These are phyloP conservation scores for Phytophthora ramorum DNA, from an alignment of 352 stramenopile genomes.

Conservation along the genomic window DNA sequence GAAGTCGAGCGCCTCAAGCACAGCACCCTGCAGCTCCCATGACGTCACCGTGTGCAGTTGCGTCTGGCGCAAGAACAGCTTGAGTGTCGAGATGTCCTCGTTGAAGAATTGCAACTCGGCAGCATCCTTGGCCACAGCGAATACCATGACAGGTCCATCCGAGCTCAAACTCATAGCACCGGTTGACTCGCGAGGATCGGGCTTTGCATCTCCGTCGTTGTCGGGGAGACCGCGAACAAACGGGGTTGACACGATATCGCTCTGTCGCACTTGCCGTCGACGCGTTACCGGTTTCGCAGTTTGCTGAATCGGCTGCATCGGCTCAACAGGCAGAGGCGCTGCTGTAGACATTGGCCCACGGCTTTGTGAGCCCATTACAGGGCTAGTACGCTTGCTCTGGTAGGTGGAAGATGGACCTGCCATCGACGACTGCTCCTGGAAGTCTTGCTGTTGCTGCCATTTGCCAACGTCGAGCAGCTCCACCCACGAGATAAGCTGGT, in stretches of 20 bases:
- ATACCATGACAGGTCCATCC: conserved; percentile 85
- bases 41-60: conserved; percentile 59
- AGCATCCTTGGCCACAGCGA: conserved; percentile 69
- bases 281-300: conserved; percentile 61
- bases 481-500: conserved; percentile 87
- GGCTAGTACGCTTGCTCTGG: conserved; percentile 34
- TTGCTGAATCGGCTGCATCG: conserved; percentile 68
- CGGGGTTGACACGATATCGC: conserved; percentile 80
- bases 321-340: conserved; percentile 47
- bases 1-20: conserved; percentile 53
- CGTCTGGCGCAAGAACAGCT: conserved; percentile 72
- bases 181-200: conserved; percentile 45
- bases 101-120: conserved; percentile 87
- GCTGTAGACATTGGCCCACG: conserved; percentile 44
- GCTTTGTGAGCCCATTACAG: conserved; percentile 67
- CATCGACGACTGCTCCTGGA: conserved; percentile 54
- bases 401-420: conserved; percentile 31
- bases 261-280: conserved; percentile 80
- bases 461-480: conserved; percentile 85
- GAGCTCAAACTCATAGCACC: conserved; percentile 61
- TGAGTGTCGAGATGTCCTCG: conserved; percentile 73
- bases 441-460: conserved; percentile 85
- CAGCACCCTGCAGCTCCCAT: conserved; percentile 40
- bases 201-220: conserved; percentile 11
- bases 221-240: conserved; percentile 50